These are phyloP conservation scores for Geotrichum macrosporum DNA, from an alignment of 1,139 yeast genomes.

Conservation along the genomic window DNA sequence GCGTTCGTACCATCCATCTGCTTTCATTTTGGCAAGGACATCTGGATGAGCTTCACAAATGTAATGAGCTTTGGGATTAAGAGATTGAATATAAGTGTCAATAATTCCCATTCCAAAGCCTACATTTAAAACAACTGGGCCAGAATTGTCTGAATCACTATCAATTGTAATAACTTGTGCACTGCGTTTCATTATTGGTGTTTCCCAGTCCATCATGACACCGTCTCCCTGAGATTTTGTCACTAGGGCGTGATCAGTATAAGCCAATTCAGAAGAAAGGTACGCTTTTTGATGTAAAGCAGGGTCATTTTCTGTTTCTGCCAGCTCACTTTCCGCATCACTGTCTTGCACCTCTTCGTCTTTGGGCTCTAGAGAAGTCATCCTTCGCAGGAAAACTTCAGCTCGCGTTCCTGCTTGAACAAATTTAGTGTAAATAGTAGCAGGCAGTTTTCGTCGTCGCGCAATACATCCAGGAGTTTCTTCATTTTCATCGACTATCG, in stretches of 20 bases:
- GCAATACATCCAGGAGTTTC: conserved; percentile 40
- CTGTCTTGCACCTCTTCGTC: conserved; percentile 38
- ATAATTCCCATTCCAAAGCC: conserved; percentile 98
- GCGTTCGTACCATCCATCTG: conserved; percentile 82
- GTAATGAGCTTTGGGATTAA: conserved; percentile 64
- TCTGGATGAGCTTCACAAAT: conserved; percentile 96
- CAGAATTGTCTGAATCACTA: conserved; percentile 33
- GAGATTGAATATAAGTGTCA: conserved; percentile 66
- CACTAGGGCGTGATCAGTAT: conserved; percentile 63
- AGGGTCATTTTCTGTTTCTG: conserved; percentile 27
- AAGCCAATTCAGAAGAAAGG: conserved; percentile 62
- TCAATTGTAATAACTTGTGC: conserved; percentile 47
- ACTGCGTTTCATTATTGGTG: conserved; percentile 72
- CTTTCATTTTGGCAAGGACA: conserved; percentile 61
- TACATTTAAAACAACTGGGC: conserved; percentile 62
- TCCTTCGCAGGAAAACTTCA: conserved; percentile 70
- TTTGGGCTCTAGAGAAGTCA: conserved; percentile 58
- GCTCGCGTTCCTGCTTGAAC: conserved; percentile 91
- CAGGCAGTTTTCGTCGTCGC: conserved; percentile 35
- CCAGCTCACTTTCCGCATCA: conserved; percentile 21
- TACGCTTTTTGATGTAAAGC: conserved; percentile 55
- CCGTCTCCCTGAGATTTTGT: conserved; percentile 78
- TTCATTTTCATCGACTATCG: conserved; percentile 48
- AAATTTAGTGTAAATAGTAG: conserved; percentile 45
- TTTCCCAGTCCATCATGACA: conserved; percentile 98